Evolutionary conservation across 2,329 filamentous ascomycete species (phyloP).

Genomic region (Fusarium decemcellulare): DNA sequence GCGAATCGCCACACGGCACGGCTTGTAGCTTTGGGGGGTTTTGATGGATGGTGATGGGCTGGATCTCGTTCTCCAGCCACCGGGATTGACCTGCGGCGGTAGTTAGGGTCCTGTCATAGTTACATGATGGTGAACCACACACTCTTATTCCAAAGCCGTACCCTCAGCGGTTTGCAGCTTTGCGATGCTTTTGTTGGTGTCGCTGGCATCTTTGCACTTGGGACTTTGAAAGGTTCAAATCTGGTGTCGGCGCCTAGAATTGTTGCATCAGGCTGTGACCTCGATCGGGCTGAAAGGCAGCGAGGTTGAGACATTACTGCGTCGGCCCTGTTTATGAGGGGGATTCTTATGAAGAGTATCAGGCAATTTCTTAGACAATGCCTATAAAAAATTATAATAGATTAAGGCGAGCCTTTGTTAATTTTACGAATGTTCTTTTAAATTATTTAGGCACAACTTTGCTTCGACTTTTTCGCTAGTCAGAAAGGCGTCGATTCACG

Average conservation of each 20-base stretch:
- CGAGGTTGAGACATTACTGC: no score
- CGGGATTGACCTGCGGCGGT: not conserved
- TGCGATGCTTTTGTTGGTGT: not conserved
- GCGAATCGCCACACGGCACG: conserved; percentile 11
- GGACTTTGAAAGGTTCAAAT: not conserved
- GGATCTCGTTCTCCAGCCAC: not conserved
- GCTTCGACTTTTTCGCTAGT: no score
- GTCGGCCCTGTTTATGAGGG: no score
- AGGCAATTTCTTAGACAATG: no score
- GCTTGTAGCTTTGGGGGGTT: not conserved
- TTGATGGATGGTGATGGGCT: conserved; percentile 3
- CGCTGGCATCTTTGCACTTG: not conserved
- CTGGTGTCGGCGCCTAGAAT: no score
- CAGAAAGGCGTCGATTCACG: no score
- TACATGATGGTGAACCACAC: not conserved
- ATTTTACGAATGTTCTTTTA: no score
- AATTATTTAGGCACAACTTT: no score
- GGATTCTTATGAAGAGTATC: no score
- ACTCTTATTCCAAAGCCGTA: conserved; percentile 28
- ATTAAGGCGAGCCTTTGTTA: no score
- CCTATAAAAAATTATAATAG: no score
- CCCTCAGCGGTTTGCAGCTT: conserved; percentile 11
- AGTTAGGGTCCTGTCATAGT: conserved; percentile 1
- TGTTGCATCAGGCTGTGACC: conserved; percentile 9
- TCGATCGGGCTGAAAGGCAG: not conserved